Evolutionary conservation across 306 rosid genomes (phyloP), one percentile per base, ranked within the genome.

Genomic region (Begonia fuchsioides): DNA sequence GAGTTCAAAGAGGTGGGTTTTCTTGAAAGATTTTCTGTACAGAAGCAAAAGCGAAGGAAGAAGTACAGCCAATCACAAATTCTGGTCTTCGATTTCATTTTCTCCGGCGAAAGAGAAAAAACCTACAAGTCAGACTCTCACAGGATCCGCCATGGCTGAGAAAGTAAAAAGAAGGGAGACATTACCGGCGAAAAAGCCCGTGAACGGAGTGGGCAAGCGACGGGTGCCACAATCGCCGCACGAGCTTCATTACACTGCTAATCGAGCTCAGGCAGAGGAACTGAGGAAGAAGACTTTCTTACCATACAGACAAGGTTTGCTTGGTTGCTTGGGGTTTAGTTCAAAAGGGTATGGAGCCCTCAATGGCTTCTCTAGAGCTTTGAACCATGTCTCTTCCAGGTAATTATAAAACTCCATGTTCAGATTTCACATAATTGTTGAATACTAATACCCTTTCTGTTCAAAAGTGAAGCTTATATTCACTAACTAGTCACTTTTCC

Each of bases 21-120:
- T 85, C 44, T 38, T 92, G 39, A 92, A 82, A 52, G 96, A 92
- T 13, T 85, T 92, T 69, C 94, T 92, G 0, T 63, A 74, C 38
- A 63, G 98, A 58, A 92, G 98, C 68, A 92, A 92, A 32, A 92
- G 98, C 13, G 96, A 92, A 72, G 98, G 98, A 9, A 75, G 95
- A 38, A 82, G 95, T 39, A 84, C 94, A 39, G 81, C 73, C 73
- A 82, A 82, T 50, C 55, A 59, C 64, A 92, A 85, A 53, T 92
- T 92, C 59, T 92, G 98, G 98, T 68, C 93, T 12, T 77, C 76
- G 0, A 79, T 90, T n/a, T 72, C 98, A 0, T 90, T 90, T 19
- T 65, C 94, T 0, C 73, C 81, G 0, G 57, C 65, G 3, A 90
- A 85, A 32, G 98, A 90, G 44, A 90, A 85, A 69, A 92, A 85